A percentile compares a stretch with the other conserved stretches of the same genome.
These are phyloP conservation scores for Phytophthora europaea DNA, from an alignment of 352 stramenopile genomes.

Conservation along the genomic window DNA sequence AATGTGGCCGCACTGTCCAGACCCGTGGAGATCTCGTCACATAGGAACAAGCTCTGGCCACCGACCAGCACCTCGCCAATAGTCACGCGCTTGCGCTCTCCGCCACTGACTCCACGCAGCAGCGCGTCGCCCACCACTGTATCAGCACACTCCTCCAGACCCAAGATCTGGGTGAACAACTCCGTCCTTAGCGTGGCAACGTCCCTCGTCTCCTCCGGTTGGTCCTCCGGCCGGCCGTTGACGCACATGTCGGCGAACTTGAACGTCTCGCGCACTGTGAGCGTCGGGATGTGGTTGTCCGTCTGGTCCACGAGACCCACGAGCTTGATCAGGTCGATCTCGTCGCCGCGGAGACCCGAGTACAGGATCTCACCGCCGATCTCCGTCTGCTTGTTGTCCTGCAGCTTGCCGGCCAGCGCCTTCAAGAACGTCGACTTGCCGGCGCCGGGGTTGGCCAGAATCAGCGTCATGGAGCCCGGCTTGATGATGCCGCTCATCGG, in stretches of 20 bases:
- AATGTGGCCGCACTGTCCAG: slow-evolving; percentile 67
- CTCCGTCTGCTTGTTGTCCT: slow-evolving; percentile 54
- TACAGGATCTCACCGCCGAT: slow-evolving; percentile 74
- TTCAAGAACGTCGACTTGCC: slow-evolving; percentile 87
- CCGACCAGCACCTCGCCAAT: slow-evolving; percentile 76
- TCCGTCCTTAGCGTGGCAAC: slow-evolving; percentile 71
- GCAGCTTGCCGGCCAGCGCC: slow-evolving; percentile 69
- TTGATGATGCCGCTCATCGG: slow-evolving; percentile 91
- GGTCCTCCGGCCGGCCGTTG: slow-evolving; percentile 60
- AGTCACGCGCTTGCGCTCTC: slow-evolving; percentile 87
- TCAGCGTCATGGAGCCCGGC: slow-evolving; percentile 59
- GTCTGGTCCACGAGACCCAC: slow-evolving; percentile 64
- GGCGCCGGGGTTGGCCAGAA: slow-evolving; percentile 76
- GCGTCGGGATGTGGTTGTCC: slow-evolving; percentile 41
- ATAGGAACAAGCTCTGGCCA: slow-evolving; percentile 70
- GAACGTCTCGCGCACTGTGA: slow-evolving; percentile 41
- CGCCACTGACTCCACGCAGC: slow-evolving; percentile 91
- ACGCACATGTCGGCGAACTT: slow-evolving; percentile 43
- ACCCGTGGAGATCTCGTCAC: slow-evolving; percentile 80
- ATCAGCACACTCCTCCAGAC: slow-evolving; percentile 90
- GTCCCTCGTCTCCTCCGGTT: slow-evolving; percentile 72
- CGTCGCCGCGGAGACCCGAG: slow-evolving; percentile 55
- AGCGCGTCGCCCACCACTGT: slow-evolving; percentile 93
- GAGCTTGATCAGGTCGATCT: slow-evolving; percentile 77
- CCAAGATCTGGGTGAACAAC: slow-evolving; percentile 84